Conservation (phyloP, 2,329 filamentous ascomycete genomes). For the Penicillium sp. region DNA sequence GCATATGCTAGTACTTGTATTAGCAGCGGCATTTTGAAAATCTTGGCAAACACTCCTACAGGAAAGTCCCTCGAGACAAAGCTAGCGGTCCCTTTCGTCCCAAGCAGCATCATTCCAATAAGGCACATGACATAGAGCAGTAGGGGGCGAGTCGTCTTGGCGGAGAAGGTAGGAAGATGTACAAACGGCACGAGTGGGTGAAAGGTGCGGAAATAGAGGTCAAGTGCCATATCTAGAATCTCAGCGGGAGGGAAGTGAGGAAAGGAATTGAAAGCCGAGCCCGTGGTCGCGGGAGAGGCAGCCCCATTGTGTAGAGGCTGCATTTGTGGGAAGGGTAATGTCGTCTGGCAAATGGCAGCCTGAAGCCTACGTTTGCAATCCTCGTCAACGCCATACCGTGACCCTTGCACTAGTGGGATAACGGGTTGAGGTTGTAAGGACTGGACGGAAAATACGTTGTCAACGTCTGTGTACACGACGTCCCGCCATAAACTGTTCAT, state of each 20-base stretch:
- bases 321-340: constrained; percentile 19
- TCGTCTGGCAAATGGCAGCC: constrained; percentile 37
- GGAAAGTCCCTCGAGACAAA: constrained; percentile 55
- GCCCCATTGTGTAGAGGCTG: constrained; percentile 22
- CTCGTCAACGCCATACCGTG: constrained; percentile 45
- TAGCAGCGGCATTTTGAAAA: constrained; percentile 7
- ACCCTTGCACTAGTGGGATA: constrained; percentile 31
- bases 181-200: constrained; percentile 59
- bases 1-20: constrained; percentile 25
- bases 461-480: constrained; percentile 38
- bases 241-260: constrained; percentile 55
- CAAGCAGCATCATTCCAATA: constrained; percentile 57
- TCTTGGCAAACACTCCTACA: constrained; percentile 22
- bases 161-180: constrained; percentile 58
- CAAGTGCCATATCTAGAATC: constrained; percentile 58
- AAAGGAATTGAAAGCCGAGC: constrained; percentile 29
- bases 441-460: constrained; percentile 45
- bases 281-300: constrained; percentile 25
- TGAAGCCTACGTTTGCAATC: constrained; percentile 47
- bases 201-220: constrained; percentile 59
- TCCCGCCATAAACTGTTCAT: constrained; percentile 50
- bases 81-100: constrained; percentile 55
- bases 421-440: constrained; percentile 26
- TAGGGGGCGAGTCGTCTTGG: constrained; percentile 51
- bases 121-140: constrained; percentile 58